These are phyloP conservation scores for Wickerhamiella qilinensis DNA, from an alignment of 805 yeast genomes.

Conservation along the genomic window DNA sequence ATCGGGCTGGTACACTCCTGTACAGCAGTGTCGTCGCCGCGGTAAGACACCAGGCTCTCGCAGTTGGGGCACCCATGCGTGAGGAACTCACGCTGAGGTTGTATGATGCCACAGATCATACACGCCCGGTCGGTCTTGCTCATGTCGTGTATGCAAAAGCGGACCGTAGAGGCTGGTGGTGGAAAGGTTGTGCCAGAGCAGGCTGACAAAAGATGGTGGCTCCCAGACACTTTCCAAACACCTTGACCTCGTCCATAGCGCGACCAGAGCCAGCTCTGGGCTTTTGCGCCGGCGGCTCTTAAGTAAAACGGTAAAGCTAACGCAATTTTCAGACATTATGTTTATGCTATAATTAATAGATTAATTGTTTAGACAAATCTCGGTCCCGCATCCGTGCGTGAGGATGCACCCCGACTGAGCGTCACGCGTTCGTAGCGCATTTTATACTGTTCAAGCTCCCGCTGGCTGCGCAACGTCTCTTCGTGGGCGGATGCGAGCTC, in stretches of 20 bases:
- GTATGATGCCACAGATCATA: constrained; percentile 90
- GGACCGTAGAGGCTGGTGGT: too few relatives aligned
- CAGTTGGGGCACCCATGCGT: constrained; percentile 93
- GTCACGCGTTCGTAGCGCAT: constrained; percentile 1
- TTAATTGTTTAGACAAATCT: neutral
- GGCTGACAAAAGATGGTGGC: too few relatives aligned
- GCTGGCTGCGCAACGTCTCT: neutral
- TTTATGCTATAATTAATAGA: neutral
- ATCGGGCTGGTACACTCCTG: constrained; percentile 91
- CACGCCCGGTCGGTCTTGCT: constrained; percentile 95
- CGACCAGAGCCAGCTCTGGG: too few relatives aligned
- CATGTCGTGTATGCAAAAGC: too few relatives aligned
- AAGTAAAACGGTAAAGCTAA: too few relatives aligned
- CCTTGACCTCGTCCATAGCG: too few relatives aligned
- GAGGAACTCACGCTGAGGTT: constrained; percentile 57
- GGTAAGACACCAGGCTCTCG: constrained; percentile 66
- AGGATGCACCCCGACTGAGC: neutral
- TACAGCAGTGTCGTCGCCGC: constrained; percentile 66
- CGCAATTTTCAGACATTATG: too few relatives aligned
- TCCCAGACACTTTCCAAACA: too few relatives aligned
- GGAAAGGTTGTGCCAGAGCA: too few relatives aligned
- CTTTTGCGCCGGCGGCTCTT: too few relatives aligned
- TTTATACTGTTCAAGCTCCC: constrained; percentile 1
- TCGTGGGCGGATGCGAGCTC: neutral
- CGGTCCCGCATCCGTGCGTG: too few relatives aligned